Evolutionary conservation across 2,329 filamentous ascomycete species (phyloP), one percentile per base, ranked within the genome.

Genomic region (Neofusicoccum parvum): DNA sequence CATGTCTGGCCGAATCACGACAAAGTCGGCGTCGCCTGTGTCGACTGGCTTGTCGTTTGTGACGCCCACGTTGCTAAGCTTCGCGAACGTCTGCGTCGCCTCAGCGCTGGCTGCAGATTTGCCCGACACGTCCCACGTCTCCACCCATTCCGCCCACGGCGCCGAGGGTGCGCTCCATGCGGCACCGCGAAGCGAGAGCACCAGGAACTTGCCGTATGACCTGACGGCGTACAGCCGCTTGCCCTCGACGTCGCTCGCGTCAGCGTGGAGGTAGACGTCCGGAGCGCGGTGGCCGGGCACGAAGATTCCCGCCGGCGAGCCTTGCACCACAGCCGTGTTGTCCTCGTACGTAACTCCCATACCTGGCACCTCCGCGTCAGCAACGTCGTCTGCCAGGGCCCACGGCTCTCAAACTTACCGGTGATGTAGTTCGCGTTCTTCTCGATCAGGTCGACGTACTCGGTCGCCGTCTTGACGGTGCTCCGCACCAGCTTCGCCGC

Each of bases 381-480:
- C 6, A 32, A 5, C 27, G 27, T 7, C 27, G 27, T 32, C 27
- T 5, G 1, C 27, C 27, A 5, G 27, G 27, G 6, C 6, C 27
- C 27, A 32, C 27, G 27, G 27, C 27, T 5, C 27, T 5, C 10
- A 27, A 9, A 43, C 64, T 50, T 14, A 77, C 80, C 81, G 5
- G 81, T 83, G 51, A 84, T 84, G 66, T 81, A 83, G 1, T 78
- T 81, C 0, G 82, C 81, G 49, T 83, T 83, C 65, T 75, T 78
- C 67, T 83, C 76, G 48, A 84, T 82, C 0, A 81, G 80, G 32
- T 76, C 75, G 2, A 84, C 81, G 53, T 84, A 83, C 41, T 80
- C 73, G 68, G 80, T 80, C 2, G 81, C 81, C 15, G 78, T 76
- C 51, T 75, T 74, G 3, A 79, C 69, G 0, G 82, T 83, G 65